Evolutionary conservation across 352 stramenopile species (phyloP).

Genomic region (Globisporangium perplexum): DNA sequence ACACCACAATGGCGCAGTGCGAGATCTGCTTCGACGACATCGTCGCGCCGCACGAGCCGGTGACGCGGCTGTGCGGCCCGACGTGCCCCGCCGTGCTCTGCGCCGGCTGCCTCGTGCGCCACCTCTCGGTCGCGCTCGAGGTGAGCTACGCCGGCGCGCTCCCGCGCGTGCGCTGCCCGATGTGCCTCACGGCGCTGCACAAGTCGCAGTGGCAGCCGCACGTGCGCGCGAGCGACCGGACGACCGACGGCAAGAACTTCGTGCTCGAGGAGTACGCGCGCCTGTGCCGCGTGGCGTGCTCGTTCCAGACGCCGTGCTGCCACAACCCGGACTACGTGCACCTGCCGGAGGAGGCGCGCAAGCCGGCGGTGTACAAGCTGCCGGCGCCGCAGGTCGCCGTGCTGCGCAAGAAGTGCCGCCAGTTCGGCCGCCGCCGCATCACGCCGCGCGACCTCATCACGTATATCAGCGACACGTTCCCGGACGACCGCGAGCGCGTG

Average conservation of each 20-base stretch:
- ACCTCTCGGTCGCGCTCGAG: neutral
- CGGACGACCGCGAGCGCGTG: neutral
- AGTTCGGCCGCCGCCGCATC: neutral
- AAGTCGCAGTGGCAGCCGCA: slow-evolving; percentile 13
- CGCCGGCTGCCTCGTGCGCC: slow-evolving; percentile 4
- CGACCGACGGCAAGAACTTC: neutral
- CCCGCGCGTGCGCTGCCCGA: slow-evolving; percentile 16
- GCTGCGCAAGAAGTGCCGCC: neutral
- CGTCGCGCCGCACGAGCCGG: neutral
- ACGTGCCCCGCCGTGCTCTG: slow-evolving; percentile 16
- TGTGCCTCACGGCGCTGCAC: slow-evolving; percentile 17
- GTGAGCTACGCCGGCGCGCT: slow-evolving; percentile 14
- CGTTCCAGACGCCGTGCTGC: slow-evolving; percentile 19
- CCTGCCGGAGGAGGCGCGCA: slow-evolving; percentile 3
- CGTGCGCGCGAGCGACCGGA: neutral
- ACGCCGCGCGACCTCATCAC: neutral
- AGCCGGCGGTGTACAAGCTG: neutral
- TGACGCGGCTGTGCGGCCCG: slow-evolving; percentile 12
- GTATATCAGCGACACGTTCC: neutral
- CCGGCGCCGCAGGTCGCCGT: neutral
- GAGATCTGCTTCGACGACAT: no score
- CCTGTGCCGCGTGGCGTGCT: slow-evolving; percentile 14
- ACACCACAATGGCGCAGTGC: no score
- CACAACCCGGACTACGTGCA: slow-evolving; percentile 17
- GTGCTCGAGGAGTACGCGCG: slow-evolving; percentile 3